Evolutionary conservation across 176 grass and related monocot genomes (phyloP), one percentile per base, ranked within the genome.

Genomic region (Zea mays): DNA sequence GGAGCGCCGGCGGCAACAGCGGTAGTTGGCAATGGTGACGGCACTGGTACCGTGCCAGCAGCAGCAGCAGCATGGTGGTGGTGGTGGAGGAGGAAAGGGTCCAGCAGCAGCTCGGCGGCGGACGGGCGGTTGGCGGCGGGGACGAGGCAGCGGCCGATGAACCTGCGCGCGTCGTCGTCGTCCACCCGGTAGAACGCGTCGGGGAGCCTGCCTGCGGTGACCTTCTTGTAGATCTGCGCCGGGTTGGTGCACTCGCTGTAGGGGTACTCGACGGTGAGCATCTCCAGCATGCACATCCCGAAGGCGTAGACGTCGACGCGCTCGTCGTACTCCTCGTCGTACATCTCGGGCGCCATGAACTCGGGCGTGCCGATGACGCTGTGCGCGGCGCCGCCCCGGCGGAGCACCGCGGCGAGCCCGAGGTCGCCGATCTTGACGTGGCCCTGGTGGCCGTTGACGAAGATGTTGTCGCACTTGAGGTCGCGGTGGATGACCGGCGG

Each of bases 161-260:
- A 95, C 35, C 85, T 58, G 9, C 83, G 60, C 0, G 87, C 87
- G 0, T 95, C 85, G 3, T 43, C 54, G 59, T 93, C 90, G 0
- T 58, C 50, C 0, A 99, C 68, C 0, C 71, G 52, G 72, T 90
- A 77, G 79, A 90, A 99, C 4, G 91, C 92, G 19, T 95, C 75
- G 3, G 96, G 96, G 15, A 99, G 73, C 78, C 83, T 92, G 12
- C 96, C 92, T 7, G 87, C 75, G 63, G 91, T 90, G 67, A 99
- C 96, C 85, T 99, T 99, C 85, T 90, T 99, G 83, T 99, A 99
- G 50, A 99, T 99, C 84, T 99, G 96, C 6, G 96, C 96, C 2
- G 96, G 92, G 75, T 99, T 99, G 10, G 54, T 76, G 48, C 96
- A 99, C 75, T 99, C 96, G 68, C 75, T 61, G 61, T 99, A 99